Evolutionary conservation across 1,139 yeast species (phyloP), one percentile per base, ranked within the genome.

Genomic region (Entelexis paramagnoliae): DNA sequence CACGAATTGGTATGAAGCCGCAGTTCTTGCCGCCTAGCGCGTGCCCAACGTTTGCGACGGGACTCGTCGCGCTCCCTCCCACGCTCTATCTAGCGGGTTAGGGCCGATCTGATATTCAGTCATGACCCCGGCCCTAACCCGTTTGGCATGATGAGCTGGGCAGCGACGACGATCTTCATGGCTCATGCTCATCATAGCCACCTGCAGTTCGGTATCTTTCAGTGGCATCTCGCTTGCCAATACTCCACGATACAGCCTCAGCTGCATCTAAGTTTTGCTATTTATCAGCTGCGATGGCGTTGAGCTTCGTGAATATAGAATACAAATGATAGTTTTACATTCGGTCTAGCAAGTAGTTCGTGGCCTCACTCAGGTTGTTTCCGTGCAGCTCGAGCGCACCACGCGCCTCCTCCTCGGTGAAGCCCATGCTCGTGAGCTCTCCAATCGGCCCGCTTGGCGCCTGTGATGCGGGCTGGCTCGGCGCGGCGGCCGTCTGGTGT

Each of bases 341-440:
- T 8, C 51, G 75, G 63, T 88, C 96, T 61, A 88, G 72, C 59
- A 89, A 71, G 62, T 74, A 80, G 65, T 89, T 88, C 10, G 95
- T 84, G 24, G 96, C 96, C 51, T 82, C 82, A 58, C 83, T 89
- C 50, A 88, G 69, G 62, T 84, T 78, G 83, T 91, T 85, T 56
- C 79, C 73, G 62, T 80, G 80, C 63, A 72, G 75, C 59, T 78
- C 73, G 56, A 89, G 73, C 2, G 96, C 96, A 10, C 72, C 75
- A 11, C 73, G 62, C 1, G 91, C 87, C 53, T 80, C 81, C 1
- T 72, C 70, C 55, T 76, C 74, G 35, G 79, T 77, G 65, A 89
- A 89, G 2, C 97, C 97, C 96, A 89, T 89, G 36, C 91, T 89
- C 22, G 80, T 78, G 58, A 89, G 72, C 65, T 81, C 83, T 35